Evolutionary conservation across 805 yeast genomes (phyloP).

Genomic region (Yarrowia sp.): DNA sequence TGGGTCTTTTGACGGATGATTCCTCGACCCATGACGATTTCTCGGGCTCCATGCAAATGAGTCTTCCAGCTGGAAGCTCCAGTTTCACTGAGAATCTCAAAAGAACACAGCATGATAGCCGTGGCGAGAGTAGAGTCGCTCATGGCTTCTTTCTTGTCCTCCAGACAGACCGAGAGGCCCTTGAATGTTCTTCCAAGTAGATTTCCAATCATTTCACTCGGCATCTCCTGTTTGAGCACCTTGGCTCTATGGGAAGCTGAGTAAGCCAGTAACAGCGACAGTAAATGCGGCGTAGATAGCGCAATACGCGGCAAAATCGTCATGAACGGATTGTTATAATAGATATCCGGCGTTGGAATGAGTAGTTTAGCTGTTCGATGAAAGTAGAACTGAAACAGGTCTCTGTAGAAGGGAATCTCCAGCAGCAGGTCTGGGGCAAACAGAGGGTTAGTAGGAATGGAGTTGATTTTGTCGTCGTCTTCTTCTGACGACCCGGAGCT

Average conservation of each 20-base stretch:
- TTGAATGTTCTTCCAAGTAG: constrained; percentile 63
- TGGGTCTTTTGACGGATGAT: constrained; percentile 41
- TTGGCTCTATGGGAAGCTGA: constrained; percentile 54
- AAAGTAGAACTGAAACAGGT: constrained; percentile 67
- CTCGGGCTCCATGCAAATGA: constrained; percentile 72
- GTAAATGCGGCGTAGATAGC: constrained; percentile 60
- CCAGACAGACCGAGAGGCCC: constrained; percentile 61
- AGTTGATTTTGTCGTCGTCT: constrained; percentile 49
- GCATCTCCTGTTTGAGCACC: constrained; percentile 41
- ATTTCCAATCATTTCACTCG: constrained; percentile 55
- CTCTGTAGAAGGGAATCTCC: constrained; percentile 65
- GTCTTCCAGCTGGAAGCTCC: constrained; percentile 60
- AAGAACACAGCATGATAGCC: constrained; percentile 64
- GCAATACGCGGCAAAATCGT: constrained; percentile 73
- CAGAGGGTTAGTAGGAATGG: constrained; percentile 48
- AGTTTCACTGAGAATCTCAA: constrained; percentile 56
- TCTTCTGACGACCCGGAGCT: constrained; percentile 16
- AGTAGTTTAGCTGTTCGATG: constrained; percentile 65
- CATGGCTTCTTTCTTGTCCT: constrained; percentile 59
- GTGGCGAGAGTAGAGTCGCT: constrained; percentile 73
- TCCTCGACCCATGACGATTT: constrained; percentile 63
- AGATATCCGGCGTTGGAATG: constrained; percentile 69
- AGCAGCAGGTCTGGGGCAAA: constrained; percentile 63
- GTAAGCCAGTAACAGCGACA: constrained; percentile 63
- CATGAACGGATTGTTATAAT: constrained; percentile 70